Evolutionary conservation across 2,329 filamentous ascomycete species (phyloP).

Genomic region (Chrysoporthe deuterocubensis): DNA sequence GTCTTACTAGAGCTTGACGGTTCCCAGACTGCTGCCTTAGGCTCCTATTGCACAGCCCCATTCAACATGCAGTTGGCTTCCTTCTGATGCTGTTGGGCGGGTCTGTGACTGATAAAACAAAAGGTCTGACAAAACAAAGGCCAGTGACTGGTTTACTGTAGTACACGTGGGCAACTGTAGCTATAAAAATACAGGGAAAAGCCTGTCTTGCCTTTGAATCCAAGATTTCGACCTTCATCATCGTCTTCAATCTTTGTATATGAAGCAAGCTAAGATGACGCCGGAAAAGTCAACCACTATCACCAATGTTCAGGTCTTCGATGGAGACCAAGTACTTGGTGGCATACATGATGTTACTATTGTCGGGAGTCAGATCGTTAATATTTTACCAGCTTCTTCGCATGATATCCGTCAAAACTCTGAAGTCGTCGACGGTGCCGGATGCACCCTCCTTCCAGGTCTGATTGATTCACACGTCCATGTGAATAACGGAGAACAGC

Average conservation of each 20-base stretch:
- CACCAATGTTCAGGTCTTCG: conserved; percentile 10
- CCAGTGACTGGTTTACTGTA: too few relatives aligned
- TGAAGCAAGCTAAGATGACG: neutral
- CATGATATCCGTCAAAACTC: neutral
- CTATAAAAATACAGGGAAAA: too few relatives aligned
- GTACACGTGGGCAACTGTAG: too few relatives aligned
- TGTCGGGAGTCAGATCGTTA: neutral
- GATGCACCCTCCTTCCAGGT: conserved; percentile 10
- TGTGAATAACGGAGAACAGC: neutral
- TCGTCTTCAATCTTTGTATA: neutral
- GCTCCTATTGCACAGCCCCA: too few relatives aligned
- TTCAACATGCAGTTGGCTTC: too few relatives aligned
- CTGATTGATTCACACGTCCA: conserved; percentile 6
- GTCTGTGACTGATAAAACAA: too few relatives aligned
- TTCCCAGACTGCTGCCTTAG: too few relatives aligned
- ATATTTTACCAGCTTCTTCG: neutral
- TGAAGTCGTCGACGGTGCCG: neutral
- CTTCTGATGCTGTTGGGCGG: too few relatives aligned
- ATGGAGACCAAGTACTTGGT: neutral
- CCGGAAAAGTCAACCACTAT: neutral
- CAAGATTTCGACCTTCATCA: neutral
- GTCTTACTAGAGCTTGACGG: too few relatives aligned
- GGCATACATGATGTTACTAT: neutral
- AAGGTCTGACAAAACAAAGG: too few relatives aligned
- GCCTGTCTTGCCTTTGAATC: too few relatives aligned